Base-by-base conservation (phyloP, 2,329 filamentous ascomycete genomes). In the Aspergillus aculeatinus region DNA sequence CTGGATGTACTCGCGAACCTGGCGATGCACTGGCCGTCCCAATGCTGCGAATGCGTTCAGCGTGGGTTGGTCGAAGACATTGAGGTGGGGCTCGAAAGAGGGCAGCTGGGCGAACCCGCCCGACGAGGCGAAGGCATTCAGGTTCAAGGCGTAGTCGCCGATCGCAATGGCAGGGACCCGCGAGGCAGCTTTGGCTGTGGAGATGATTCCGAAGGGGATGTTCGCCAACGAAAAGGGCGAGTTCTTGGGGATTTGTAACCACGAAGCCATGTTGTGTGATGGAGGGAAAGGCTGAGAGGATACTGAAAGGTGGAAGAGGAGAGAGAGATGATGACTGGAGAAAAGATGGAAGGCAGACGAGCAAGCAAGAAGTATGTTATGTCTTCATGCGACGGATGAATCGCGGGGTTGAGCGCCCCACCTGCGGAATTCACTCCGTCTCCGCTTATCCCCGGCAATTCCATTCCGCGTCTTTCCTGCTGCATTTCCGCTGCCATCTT, bases 201-300 rank as follows among this genome's bases (percentile, higher is more conserved):
- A 89, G 71, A 95, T 90, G 78, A 95, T 87, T 69, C 91, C 91
- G 70, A 94, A 94, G 1, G 91, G 91, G 57, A 95, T 88, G 72
- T 95, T 95, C 69, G 88, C 86, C 55, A 94, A 79, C 9, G 90
- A 91, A 76, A 92, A 92, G 69, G 87, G 86, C 59, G 84, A 88
- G 59, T 80, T 78, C 55, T 80, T 78, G 51, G 86, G 83, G 60
- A 89, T 86, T 53, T 75, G 75, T 58, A 89, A 79, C 86, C 86
- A 88, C 57, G 84, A 87, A 67, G 75, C 69, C 72, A 78, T 77
- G 54, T 66, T 70, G 70, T 69, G 23, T 51, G 67, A 51, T 5
- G 25, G 27, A 42, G 50, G 42, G 23, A 27, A 47, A 33, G 14
- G 49, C n/a, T 6, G 27, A 33, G 50, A 23, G 16, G 42, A 35